These are phyloP conservation scores for Syzygium syzygioides DNA, from an alignment of 441 rosid genomes.

Conservation along the genomic window DNA sequence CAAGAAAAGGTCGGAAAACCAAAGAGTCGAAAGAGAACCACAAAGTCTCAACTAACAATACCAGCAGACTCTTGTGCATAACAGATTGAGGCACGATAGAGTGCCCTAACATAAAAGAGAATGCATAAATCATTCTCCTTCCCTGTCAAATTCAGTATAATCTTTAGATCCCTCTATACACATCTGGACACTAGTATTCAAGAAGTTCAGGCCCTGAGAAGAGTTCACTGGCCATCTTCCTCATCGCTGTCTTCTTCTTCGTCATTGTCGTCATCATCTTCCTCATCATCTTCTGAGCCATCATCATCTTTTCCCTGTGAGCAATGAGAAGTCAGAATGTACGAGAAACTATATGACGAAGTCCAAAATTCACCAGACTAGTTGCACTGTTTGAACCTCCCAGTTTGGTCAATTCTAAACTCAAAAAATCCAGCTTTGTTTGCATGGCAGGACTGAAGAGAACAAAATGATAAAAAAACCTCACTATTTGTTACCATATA, in stretches of 20 bases:
- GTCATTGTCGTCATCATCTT: conserved; percentile 50
- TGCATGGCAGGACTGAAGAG: not conserved
- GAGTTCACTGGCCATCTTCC: conserved; percentile 28
- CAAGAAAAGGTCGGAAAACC: not conserved
- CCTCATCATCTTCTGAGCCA: conserved; percentile 62
- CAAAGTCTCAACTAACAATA: not conserved
- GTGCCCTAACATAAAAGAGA: not conserved
- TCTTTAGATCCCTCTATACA: conserved; percentile 10
- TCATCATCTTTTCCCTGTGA: conserved; percentile 61
- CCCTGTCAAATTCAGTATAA: not conserved
- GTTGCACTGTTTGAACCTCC: not conserved
- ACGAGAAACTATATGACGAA: not conserved
- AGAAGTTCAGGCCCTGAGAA: not conserved
- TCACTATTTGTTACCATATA: not conserved
- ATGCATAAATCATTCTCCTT: not conserved
- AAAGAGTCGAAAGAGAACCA: not conserved
- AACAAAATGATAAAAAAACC: not conserved
- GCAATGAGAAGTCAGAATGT: not conserved
- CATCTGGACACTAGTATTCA: not conserved
- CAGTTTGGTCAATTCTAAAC: not conserved
- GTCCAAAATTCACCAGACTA: not conserved
- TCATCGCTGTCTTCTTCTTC: conserved; percentile 29
- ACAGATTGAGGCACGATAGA: not conserved
- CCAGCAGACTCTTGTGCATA: not conserved
- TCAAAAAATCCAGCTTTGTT: not conserved